Base-by-base conservation (phyloP, 352 stramenopile species). In the Thalassiosira ordinaria region DNA sequence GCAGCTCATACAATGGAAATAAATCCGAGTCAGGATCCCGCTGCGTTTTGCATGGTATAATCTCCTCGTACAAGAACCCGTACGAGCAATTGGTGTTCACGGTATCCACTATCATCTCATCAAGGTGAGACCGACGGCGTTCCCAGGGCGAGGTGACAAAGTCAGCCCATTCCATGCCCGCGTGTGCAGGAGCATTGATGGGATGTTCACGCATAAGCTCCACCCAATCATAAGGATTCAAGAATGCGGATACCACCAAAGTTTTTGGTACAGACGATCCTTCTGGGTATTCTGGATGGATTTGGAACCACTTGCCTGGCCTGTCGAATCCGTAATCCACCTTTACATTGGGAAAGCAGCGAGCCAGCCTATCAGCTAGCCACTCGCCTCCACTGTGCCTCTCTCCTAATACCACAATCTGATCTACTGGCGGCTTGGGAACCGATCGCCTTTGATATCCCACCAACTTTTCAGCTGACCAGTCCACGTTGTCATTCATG, bases 1-100 rank as follows among this genome's bases (percentile, higher is more conserved):
- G 65, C 8, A 86, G 78, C 49, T 86, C 78, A 31, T 86, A 86
- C 37, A 82, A 72, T 59, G 78, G 78, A 66, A 81, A 81, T 5
- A 57, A 66, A 31, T 71, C 71, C 13, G 70, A 72, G 46, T 78
- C 5, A 1, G 65, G 77, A 66, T 78, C 63, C 70, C 64, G 74
- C 14, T 74, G 64, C 18, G 67, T 79, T 31, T 61, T 64, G 41
- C 78, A 86, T 6, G 72, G 72, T 18, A 83, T 51, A 29, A 86
- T 55, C 57, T 86, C 72, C 55, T 86, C 35, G 29, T 46, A 86
- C 16, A 18, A 61, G 33, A 86, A 86, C 6, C 49, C 49, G 41
- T 60, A 79, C 0, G 66, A 74, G 52, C 78, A 86, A 16, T 68
- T 55, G 37, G 51, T 61, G 26, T 29, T 18, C 2, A 35, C 44